Conservation (phyloP, 305 asterid species). For the Fraxinus greggii region DNA sequence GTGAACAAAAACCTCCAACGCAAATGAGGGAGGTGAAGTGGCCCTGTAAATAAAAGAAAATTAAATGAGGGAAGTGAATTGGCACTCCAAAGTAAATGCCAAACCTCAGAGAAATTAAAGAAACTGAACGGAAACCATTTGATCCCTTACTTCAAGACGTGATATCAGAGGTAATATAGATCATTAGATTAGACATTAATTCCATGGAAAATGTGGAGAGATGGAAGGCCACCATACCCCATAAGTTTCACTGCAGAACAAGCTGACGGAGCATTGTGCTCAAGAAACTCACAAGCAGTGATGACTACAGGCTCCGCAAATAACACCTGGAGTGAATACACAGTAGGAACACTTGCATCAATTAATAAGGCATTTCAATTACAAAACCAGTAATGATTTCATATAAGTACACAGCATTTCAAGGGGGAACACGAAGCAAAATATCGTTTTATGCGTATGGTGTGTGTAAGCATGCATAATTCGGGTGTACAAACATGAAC, state of each 20-base stretch:
- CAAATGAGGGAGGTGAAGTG: conserved; percentile 91
- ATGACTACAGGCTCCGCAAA: conserved; percentile 80
- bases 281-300: conserved; percentile 89
- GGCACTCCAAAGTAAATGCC: conserved; percentile 44
- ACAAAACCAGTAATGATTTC: background rate
- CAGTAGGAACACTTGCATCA: background rate
- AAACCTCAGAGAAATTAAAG: background rate
- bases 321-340: conserved; percentile 59
- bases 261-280: conserved; percentile 80
- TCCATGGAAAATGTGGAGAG: conserved; percentile 10
- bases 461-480: background rate
- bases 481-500: background rate
- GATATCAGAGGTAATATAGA: background rate
- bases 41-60: conserved; percentile 45
- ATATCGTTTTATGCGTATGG: background rate
- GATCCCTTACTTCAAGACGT: background rate
- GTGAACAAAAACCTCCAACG: conserved; percentile 86
- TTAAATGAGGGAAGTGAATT: conserved; percentile 81
- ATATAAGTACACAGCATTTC: background rate
- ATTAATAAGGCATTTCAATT: conserved; percentile 8
- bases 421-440: background rate
- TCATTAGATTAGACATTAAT: background rate
- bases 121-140: background rate
- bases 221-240: conserved; percentile 55
- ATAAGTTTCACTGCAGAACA: conserved; percentile 74